Evolutionary conservation across 768 basidiomycete species (phyloP).

Genomic region (Auriscalpium microsporum): DNA sequence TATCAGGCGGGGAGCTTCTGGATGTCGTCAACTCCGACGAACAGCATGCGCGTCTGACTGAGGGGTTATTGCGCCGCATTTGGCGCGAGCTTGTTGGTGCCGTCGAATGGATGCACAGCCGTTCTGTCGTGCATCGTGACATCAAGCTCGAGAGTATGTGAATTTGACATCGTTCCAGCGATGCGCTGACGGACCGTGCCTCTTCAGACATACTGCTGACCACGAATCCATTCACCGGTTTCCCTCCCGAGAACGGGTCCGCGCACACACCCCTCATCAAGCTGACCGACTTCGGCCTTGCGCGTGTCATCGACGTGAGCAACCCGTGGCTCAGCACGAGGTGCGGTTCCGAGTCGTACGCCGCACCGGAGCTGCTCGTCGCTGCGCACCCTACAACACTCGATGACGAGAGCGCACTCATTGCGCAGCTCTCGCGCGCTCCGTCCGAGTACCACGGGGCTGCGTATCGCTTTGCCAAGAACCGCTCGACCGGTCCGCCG

Average conservation of each 20-base stretch:
- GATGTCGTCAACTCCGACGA: conserved; percentile 57
- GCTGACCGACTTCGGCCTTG: conserved; percentile 85
- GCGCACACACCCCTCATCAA: conserved; percentile 52
- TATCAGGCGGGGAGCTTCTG: conserved; percentile 76
- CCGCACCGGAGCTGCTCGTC: conserved; percentile 69
- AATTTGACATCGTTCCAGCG: too few relatives aligned
- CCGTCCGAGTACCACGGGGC: background rate
- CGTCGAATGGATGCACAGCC: conserved; percentile 82
- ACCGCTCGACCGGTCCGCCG: conserved; percentile 33
- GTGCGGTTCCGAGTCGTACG: conserved; percentile 85
- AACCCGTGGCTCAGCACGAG: conserved; percentile 61
- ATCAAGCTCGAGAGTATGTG: conserved; percentile 72
- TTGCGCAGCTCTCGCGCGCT: background rate
- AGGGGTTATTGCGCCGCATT: conserved; percentile 54
- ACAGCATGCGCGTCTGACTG: conserved; percentile 24
- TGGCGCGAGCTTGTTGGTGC: conserved; percentile 71
- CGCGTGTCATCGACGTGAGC: conserved; percentile 67
- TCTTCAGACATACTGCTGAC: conserved; percentile 69
- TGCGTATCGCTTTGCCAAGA: conserved; percentile 24
- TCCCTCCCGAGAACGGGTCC: conserved; percentile 31
- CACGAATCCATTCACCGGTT: conserved; percentile 28
- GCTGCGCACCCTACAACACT: background rate
- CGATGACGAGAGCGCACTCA: background rate
- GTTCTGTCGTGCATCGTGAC: conserved; percentile 82
- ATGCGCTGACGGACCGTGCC: background rate